A percentile compares a stretch with the other conserved stretches of the same genome.
Evolutionary conservation across 2,329 filamentous ascomycete genomes (phyloP).

Genomic region (Scedosporium minutisporum): DNA sequence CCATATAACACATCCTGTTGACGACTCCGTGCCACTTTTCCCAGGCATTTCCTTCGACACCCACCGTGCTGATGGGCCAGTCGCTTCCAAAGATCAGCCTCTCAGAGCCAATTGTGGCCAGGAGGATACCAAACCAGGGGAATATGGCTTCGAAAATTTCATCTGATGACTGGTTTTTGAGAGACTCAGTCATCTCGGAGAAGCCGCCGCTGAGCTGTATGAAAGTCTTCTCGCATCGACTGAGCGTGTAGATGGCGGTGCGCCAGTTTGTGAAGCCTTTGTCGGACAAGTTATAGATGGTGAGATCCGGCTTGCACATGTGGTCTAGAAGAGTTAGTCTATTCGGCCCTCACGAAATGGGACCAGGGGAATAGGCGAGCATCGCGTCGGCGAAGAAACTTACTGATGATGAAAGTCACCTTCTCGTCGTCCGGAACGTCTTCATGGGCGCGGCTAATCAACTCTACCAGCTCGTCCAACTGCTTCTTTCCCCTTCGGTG

Average conservation of each 20-base stretch:
- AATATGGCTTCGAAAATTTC: constrained; percentile 54
- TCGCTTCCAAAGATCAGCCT: constrained; percentile 86
- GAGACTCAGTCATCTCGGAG: constrained; percentile 59
- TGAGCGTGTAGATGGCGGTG: constrained; percentile 56
- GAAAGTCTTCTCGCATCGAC: constrained; percentile 56
- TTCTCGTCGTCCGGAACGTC: constrained; percentile 48
- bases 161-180: constrained; percentile 37
- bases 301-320: constrained; percentile 77
- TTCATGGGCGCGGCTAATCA: constrained; percentile 59
- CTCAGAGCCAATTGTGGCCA: constrained; percentile 60
- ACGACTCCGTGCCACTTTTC: constrained; percentile 65
- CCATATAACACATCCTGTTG: constrained; percentile 55
- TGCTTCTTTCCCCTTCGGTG: constrained; percentile 66
- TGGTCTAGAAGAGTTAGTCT: constrained; percentile 51
- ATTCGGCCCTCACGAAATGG: not conserved
- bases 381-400: constrained; percentile 18
- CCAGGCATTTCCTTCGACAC: constrained; percentile 52
- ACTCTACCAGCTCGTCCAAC: constrained; percentile 59
- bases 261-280: constrained; percentile 60
- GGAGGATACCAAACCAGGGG: constrained; percentile 63
- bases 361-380: not conserved
- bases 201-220: constrained; percentile 90
- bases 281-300: constrained; percentile 48
- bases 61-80: constrained; percentile 77
- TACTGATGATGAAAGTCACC: constrained; percentile 62